These are phyloP conservation scores for Hirschfeldia incana DNA, from an alignment of 345 rosid species.

Conservation along the genomic window DNA sequence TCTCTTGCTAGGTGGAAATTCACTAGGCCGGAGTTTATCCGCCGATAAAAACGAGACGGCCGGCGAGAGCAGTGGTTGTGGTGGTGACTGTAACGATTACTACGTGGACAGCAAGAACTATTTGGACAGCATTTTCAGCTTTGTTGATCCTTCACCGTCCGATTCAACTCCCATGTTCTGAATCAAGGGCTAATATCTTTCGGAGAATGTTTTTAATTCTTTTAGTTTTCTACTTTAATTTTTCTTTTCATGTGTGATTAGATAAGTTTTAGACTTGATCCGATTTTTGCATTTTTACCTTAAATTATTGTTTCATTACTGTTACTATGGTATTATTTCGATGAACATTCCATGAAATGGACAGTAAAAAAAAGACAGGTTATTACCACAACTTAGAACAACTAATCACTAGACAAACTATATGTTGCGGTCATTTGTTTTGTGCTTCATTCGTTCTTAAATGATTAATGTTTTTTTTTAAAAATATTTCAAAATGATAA, in stretches of 20 bases:
- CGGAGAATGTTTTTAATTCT: background rate
- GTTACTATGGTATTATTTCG: too few species aligned
- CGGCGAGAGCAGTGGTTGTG: slow-evolving; percentile 15
- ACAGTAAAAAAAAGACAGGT: background rate
- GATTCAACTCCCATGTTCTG: slow-evolving; percentile 49
- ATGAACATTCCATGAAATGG: too few species aligned
- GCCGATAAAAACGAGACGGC: slow-evolving; percentile 30
- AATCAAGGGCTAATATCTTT: slow-evolving; percentile 16
- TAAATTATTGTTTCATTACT: background rate
- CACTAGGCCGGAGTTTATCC: slow-evolving; percentile 26
- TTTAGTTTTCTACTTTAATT: background rate
- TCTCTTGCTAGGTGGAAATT: slow-evolving; percentile 63
- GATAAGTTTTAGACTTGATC: too few species aligned
- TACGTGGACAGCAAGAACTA: slow-evolving; percentile 87
- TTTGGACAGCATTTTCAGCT: slow-evolving; percentile 83
- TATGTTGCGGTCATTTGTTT: background rate
- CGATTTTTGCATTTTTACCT: background rate
- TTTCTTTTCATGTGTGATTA: too few species aligned
- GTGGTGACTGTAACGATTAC: slow-evolving; percentile 39
- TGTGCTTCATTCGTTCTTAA: background rate
- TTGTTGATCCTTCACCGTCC: slow-evolving; percentile 85
- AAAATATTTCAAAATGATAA: too few species aligned
- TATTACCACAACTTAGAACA: background rate
- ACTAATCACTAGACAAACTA: background rate
- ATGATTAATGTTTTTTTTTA: too few species aligned